Percentiles rank a stretch among this genome's conserved stretches.
Evolutionary conservation across 78 protist species (phyloP).

Genomic region (Dictyostelium capitatum): DNA sequence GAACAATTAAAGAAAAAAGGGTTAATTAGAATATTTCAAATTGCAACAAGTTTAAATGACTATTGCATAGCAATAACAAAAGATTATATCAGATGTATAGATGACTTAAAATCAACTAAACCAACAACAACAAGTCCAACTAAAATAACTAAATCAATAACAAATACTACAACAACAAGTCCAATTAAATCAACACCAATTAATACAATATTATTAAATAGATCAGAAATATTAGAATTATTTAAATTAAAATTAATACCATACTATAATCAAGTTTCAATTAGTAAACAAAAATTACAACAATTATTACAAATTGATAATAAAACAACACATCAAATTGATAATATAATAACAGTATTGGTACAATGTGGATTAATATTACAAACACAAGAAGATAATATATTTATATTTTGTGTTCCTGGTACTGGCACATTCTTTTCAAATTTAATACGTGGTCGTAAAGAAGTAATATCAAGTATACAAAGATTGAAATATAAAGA

Average conservation of each 20-base stretch:
- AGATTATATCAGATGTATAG: slow-evolving; percentile 35
- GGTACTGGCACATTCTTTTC: slow-evolving; percentile 44
- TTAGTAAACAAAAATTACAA: slow-evolving; percentile 10
- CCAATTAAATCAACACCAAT: neutral
- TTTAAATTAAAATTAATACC: slow-evolving; percentile 26
- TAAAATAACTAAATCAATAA: neutral
- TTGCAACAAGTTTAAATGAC: slow-evolving; percentile 45
- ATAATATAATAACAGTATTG: slow-evolving; percentile 45
- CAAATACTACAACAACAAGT: neutral
- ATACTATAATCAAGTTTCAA: slow-evolving; percentile 16
- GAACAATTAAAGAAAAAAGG: slow-evolving; percentile 43
- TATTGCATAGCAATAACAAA: slow-evolving; percentile 15
- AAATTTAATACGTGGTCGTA: slow-evolving; percentile 44
- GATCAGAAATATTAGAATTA: slow-evolving; percentile 23
- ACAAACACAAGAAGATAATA: slow-evolving; percentile 23
- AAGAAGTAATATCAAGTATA: slow-evolving; percentile 37
- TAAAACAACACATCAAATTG: slow-evolving; percentile 6
- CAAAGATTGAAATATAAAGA: slow-evolving; percentile 53
- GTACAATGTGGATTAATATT: slow-evolving; percentile 44
- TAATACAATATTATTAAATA: neutral
- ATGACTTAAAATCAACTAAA: neutral
- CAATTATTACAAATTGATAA: neutral
- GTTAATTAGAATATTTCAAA: slow-evolving; percentile 34
- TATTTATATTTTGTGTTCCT: slow-evolving; percentile 30
- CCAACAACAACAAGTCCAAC: neutral